Evolutionary conservation across 2,329 filamentous ascomycete species (phyloP).

Genomic region (Macrophomina pseudophaseolina): DNA sequence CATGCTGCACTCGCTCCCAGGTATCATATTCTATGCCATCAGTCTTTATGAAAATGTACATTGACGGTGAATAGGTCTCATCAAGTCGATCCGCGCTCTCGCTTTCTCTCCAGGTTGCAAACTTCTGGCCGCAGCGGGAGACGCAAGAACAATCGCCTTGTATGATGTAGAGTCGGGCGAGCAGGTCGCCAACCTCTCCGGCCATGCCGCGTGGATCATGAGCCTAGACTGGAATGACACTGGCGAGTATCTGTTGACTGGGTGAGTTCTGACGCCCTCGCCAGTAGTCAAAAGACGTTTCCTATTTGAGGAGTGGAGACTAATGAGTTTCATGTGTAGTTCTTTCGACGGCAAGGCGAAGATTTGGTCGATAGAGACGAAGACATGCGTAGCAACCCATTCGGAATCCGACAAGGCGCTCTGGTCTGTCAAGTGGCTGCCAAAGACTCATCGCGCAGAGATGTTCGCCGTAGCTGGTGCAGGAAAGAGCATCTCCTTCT

Average conservation of each 20-base stretch:
- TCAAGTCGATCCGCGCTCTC: conserved; percentile 83
- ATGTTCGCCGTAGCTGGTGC: conserved; percentile 49
- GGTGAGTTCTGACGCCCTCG: conserved; percentile 50
- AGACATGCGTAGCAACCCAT: conserved; percentile 87
- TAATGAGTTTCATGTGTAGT: conserved; percentile 39
- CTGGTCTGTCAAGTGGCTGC: conserved; percentile 47
- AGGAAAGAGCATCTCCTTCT: conserved; percentile 44
- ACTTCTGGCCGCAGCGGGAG: conserved; percentile 86
- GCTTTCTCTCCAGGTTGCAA: conserved; percentile 86
- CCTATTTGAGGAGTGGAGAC: background rate
- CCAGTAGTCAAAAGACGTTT: background rate
- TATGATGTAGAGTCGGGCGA: conserved; percentile 94
- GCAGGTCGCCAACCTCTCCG: conserved; percentile 82
- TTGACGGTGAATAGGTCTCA: conserved; percentile 65
- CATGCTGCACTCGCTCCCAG: conserved; percentile 77
- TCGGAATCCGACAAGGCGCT: conserved; percentile 71
- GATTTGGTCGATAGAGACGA: conserved; percentile 89
- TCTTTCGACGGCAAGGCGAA: conserved; percentile 93
- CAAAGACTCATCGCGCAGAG: conserved; percentile 44
- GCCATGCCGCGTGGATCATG: conserved; percentile 86
- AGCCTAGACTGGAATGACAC: conserved; percentile 91
- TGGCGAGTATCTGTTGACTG: conserved; percentile 88
- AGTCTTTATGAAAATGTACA: background rate
- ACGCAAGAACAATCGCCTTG: conserved; percentile 84
- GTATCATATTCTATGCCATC: background rate